Conservation (phyloP, 352 stramenopile genomes). For the Phytophthora pinifolia region DNA sequence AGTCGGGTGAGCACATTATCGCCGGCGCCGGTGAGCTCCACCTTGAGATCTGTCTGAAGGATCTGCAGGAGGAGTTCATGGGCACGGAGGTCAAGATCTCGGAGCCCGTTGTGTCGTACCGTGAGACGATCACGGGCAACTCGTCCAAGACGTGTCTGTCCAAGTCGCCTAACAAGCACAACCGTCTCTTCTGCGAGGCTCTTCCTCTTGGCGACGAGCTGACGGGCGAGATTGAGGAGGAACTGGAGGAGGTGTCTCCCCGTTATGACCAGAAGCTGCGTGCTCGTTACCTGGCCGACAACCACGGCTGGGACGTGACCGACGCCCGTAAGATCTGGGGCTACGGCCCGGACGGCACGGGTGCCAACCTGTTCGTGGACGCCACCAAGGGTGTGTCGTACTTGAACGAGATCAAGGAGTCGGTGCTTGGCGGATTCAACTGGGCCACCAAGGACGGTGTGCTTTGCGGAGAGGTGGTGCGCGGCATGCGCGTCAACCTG, state of each 20-base stretch:
- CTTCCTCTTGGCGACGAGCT: constrained; percentile 93
- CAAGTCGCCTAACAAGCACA: constrained; percentile 99
- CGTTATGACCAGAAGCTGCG: constrained; percentile 97
- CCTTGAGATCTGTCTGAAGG: constrained; percentile 99
- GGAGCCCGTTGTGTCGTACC: constrained; percentile 99
- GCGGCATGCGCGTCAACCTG: constrained; percentile 97
- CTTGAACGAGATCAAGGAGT: constrained; percentile 99
- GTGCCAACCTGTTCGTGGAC: constrained; percentile 99
- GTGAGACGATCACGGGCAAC: constrained; percentile 97
- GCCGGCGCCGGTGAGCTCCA: constrained; percentile 98
- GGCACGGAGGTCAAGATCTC: constrained; percentile 98
- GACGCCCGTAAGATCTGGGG: constrained; percentile 99
- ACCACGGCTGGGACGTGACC: constrained; percentile 97
- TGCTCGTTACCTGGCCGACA: constrained; percentile 96
- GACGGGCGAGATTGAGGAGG: constrained; percentile 96
- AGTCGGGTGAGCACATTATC: constrained; percentile 99
- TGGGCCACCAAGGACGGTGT: constrained; percentile 98
- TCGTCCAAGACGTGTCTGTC: constrained; percentile 97
- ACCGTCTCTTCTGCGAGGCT: constrained; percentile 98
- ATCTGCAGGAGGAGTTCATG: constrained; percentile 99
- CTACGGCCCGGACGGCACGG: constrained; percentile 98
- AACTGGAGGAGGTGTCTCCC: constrained; percentile 89
- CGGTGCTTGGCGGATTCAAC: constrained; percentile 98
- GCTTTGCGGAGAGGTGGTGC: constrained; percentile 98
- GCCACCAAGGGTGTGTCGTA: constrained; percentile 99